Evolutionary conservation across 1,284 basidiomycete genomes (phyloP), one percentile per base, ranked within the genome.

Genomic region (Ceratobasidium sp.): DNA sequence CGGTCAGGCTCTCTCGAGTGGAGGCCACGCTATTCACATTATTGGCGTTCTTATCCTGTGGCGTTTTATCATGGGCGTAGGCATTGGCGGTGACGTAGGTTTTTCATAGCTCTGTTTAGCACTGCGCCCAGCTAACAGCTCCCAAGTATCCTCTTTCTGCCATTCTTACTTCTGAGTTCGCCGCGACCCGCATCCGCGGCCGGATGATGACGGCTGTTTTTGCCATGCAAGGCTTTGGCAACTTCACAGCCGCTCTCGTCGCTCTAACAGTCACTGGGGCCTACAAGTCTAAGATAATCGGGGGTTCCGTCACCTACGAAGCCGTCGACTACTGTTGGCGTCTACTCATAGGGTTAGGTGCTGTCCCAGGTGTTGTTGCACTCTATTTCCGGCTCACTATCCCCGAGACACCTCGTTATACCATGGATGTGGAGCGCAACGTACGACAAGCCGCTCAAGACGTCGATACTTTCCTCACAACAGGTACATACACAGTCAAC

Each of bases 341-440:
- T 67, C 82, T 88, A 77, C 79, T 89, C 79, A 87, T 88, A 80
- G 88, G 88, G 80, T 77, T 87, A 63, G 87, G 87, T 49, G 84
- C 83, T 80, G 85, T 87, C 42, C 87, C 87, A 64, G 87, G 84
- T 26, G 81, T 80, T 79, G 82, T 85, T 56, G 86, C 86, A n/a
- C 84, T 87, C 68, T 89, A 89, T 85, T 89, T 88, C 86, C 87
- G 85, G 73, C 83, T 85, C 64, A 85, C 84, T 79, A 87, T 87
- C 80, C 85, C 87, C 79, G 88, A 88, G 83, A 88, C 88, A 18
- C 83, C 94, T 51, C 93, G 95, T 81, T 97, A 94, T 89, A 96
- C 94, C 79, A 94, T 96, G 91, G 95, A 96, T 86, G 90, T 96
- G 81, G 94, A 96, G 86, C 91, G 94, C 79, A 94, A 96, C 85